Conservation (phyloP, 805 yeast genomes). For the Danielia oregonensis region DNA sequence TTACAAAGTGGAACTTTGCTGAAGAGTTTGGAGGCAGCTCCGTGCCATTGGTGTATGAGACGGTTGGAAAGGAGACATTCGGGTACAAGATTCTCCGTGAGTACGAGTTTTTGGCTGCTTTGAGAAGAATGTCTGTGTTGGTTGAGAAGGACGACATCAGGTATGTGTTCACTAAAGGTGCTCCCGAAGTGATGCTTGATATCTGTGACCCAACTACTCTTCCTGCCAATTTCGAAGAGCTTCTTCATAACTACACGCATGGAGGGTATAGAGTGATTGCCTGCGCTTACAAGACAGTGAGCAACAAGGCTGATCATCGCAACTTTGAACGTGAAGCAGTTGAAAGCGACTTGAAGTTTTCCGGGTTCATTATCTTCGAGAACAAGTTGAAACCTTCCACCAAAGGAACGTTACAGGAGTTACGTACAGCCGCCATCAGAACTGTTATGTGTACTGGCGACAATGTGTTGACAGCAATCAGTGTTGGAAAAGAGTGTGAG, state of each 20-base stretch:
- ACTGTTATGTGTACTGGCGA: constrained; percentile 98
- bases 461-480: constrained; percentile 87
- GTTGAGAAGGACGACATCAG: constrained; percentile 28
- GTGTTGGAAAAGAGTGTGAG: constrained; percentile 85
- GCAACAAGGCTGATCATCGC: constrained; percentile 5
- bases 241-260: constrained; percentile 83
- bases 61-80: constrained; percentile 14
- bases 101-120: constrained; percentile 79
- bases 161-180: constrained; percentile 75
- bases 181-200: constrained; percentile 87
- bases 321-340: constrained; percentile 55
- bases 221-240: constrained; percentile 70
- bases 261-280: constrained; percentile 95
- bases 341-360: constrained; percentile 66
- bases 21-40: constrained; percentile 51
- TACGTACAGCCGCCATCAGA: constrained; percentile 68
- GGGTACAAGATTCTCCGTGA: constrained; percentile 40
- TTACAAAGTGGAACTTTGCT: constrained; percentile 70
- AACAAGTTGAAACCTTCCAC: constrained; percentile 80
- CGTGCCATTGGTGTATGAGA: constrained; percentile 15
- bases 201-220: constrained; percentile 69
- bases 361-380: constrained; percentile 91
- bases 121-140: constrained; percentile 89
- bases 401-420: constrained; percentile 50
- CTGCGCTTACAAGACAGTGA: constrained; percentile 65